These are phyloP conservation scores for Jamesozyma rosinii DNA, from an alignment of 805 yeast genomes.

Conservation along the genomic window DNA sequence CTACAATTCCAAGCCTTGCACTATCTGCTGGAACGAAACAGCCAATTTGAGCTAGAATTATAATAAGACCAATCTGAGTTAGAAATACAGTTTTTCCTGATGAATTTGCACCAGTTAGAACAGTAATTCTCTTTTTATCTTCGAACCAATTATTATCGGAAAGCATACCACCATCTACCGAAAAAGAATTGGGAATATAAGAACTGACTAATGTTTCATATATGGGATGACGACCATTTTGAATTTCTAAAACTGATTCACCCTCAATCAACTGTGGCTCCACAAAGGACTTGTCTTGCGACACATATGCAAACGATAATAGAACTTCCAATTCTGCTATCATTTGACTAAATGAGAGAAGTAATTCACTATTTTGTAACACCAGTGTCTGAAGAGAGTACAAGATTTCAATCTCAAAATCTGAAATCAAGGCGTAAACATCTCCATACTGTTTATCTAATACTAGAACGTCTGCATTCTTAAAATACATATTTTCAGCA, in stretches of 20 bases:
- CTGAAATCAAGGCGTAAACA: conserved; percentile 33
- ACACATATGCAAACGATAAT: conserved; percentile 29
- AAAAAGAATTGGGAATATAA: conserved; percentile 38
- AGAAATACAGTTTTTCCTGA: conserved; percentile 47
- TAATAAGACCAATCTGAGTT: conserved; percentile 40
- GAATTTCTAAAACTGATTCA: conserved; percentile 25
- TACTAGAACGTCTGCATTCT: conserved; percentile 24
- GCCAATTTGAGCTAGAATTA: conserved; percentile 45
- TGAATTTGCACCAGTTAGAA: conserved; percentile 43
- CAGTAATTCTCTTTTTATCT: conserved; percentile 21
- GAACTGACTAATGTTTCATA: conserved; percentile 34
- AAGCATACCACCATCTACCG: conserved; percentile 19
- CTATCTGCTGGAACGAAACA: conserved; percentile 43
- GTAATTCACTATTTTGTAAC: conserved; percentile 3
- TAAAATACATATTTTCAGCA: conserved; percentile 31
- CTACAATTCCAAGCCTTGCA: conserved; percentile 41
- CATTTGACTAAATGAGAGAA: conserved; percentile 15
- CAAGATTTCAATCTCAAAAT: conserved; percentile 35
- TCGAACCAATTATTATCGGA: conserved; percentile 6
- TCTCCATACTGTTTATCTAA: conserved; percentile 37
- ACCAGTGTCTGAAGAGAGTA: conserved; percentile 26
- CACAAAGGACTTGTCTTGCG: conserved; percentile 21
- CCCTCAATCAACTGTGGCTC: conserved; percentile 29
- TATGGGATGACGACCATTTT: conserved; percentile 40
- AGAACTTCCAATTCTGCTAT: conserved; percentile 34